Percentiles rank a stretch among this genome's conserved stretches.
These are phyloP conservation scores for Verticillium zaregamsianum DNA, from an alignment of 2,329 filamentous ascomycete genomes.

Conservation along the genomic window DNA sequence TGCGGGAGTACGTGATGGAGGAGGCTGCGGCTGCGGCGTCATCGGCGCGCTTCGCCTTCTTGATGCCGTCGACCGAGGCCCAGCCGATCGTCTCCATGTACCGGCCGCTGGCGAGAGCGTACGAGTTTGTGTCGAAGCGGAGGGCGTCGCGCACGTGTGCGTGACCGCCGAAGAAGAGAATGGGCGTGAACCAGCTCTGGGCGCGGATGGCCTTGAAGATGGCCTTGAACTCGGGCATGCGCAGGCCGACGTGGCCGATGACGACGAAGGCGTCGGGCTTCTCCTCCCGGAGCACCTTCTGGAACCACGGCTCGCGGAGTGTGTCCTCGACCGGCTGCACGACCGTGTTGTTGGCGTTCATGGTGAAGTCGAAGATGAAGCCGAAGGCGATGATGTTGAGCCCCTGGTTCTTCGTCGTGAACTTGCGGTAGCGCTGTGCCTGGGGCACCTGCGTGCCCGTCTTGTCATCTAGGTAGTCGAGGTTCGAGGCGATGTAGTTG, in stretches of 20 bases:
- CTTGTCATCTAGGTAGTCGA: conserved; percentile 76
- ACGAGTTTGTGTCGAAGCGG: conserved; percentile 72
- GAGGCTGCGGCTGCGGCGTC: conserved; percentile 24
- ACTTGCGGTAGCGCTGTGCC: conserved; percentile 79
- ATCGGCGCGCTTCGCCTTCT: conserved; percentile 24
- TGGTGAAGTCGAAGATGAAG: conserved; percentile 90
- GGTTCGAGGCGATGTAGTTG: conserved; percentile 84
- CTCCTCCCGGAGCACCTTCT: conserved; percentile 76
- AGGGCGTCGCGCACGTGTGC: conserved; percentile 83
- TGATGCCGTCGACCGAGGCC: conserved; percentile 73
- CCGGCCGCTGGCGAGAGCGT: conserved; percentile 79
- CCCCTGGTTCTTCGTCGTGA: conserved; percentile 85
- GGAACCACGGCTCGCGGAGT: conserved; percentile 84
- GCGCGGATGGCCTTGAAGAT: conserved; percentile 77
- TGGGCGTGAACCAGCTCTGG: conserved; percentile 74
- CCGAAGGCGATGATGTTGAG: conserved; percentile 85
- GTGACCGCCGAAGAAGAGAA: conserved; percentile 90
- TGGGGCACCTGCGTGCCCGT: conserved; percentile 70
- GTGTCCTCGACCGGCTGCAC: conserved; percentile 77
- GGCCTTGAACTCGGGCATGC: conserved; percentile 72
- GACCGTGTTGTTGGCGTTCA: conserved; percentile 85
- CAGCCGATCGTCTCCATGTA: conserved; percentile 97
- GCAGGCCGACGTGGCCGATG: conserved; percentile 77
- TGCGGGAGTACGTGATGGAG: conserved; percentile 61
- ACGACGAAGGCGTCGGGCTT: conserved; percentile 86